Base-by-base conservation (phyloP, 2,329 filamentous ascomycete species). In the Coleophoma eucalyptorum region DNA sequence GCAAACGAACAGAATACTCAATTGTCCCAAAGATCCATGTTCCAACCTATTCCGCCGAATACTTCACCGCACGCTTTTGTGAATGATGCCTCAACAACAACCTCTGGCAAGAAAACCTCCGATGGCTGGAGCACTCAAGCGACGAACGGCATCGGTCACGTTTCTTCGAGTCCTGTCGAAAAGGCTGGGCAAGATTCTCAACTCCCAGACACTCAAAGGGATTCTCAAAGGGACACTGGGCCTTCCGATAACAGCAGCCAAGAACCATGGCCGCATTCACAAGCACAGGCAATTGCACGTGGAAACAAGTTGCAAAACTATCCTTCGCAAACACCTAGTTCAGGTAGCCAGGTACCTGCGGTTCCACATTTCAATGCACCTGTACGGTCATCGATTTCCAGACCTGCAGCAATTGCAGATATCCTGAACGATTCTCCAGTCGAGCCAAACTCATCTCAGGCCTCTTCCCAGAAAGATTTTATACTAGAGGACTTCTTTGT, bases 51-150 rank as follows among this genome's bases (percentile, higher is more conserved):
- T 3, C 79, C 82, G 1, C 70, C 75, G 0, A 81, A 79, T 4
- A 71, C 82, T 48, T 81, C 80, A 4, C 81, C 81, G 13, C 81
- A 78, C 21, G 79, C 78, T 12, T 67, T 79, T 52, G 72, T 85
- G 48, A 97, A 97, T 61, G 91, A 96, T 62, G 93, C 91, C 2
- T 96, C 91, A 2, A 95, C 92, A 1, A 96, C 92, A 1, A 84
- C 84, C 19, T 87, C 82, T 3, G 83, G 84, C n/a, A 94, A 96
- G 70, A 92, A 89, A 2, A 90, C 89, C 1, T 84, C 81, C 1
- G 83, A 80, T 2, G 78, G 81, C 56, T 79, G 80, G 66, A 86
- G 86, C 65, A 89, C 87, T 0, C 87, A 92, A 64, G 78, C 80
- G 52, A 89, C 86, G 3, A 90, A 91, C 54, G 87, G 87, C 18